These are phyloP conservation scores for Ampelocalamus luodianensis DNA, from an alignment of 176 grass and related monocot genomes.

Conservation along the genomic window DNA sequence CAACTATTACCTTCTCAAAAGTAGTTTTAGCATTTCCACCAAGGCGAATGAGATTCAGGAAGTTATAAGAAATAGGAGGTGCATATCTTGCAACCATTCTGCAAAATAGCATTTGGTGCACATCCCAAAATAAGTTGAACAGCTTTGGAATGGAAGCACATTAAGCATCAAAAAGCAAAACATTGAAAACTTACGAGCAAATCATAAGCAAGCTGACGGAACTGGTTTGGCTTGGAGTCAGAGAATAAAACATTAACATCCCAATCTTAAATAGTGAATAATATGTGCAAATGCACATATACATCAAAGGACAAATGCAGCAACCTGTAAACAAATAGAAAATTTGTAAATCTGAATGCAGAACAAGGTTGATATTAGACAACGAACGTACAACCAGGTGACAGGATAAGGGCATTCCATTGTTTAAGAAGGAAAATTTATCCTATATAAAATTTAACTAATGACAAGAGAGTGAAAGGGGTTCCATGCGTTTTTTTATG, in stretches of 20 bases:
- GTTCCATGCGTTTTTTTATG: slow-evolving; percentile 21
- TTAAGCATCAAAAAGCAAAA: slow-evolving; percentile 29
- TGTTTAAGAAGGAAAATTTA: not conserved
- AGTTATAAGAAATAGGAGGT: slow-evolving; percentile 99
- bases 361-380: not conserved
- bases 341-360: slow-evolving; percentile 3
- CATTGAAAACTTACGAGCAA: slow-evolving; percentile 86
- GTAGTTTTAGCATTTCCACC: slow-evolving; percentile 85
- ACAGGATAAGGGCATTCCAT: not conserved
- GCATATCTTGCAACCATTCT: slow-evolving; percentile 99
- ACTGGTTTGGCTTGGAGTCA: slow-evolving; percentile 95
- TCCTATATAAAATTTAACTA: not conserved
- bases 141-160: slow-evolving; percentile 37
- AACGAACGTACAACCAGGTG: slow-evolving; percentile 8
- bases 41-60: slow-evolving; percentile 97
- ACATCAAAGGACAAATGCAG: slow-evolving; percentile 93
- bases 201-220: slow-evolving; percentile 99
- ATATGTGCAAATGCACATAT: slow-evolving; percentile 99
- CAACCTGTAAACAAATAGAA: slow-evolving; percentile 68
- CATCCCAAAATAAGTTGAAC: slow-evolving; percentile 30
- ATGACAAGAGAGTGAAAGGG: not conserved
- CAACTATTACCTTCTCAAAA: slow-evolving; percentile 82
- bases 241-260: slow-evolving; percentile 99
- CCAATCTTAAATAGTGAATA: slow-evolving; percentile 99
- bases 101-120: slow-evolving; percentile 51